Conservation (phyloP, 2,329 filamentous ascomycete species). For the Apiospora hydei region DNA sequence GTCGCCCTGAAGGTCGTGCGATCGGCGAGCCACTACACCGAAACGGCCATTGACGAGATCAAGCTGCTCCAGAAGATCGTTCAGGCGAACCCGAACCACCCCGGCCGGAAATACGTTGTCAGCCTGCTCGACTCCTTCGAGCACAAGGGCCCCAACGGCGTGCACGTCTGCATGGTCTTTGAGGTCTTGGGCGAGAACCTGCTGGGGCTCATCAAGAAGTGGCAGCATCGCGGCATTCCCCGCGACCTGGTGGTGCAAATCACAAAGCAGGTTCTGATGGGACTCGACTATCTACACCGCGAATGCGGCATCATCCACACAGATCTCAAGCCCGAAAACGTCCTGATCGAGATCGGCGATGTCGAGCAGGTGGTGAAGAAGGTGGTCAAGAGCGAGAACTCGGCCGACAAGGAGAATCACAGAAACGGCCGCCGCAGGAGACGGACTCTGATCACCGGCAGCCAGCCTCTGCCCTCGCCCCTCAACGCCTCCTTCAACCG, state of each 20-base stretch:
- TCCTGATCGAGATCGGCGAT: slow-evolving; percentile 97
- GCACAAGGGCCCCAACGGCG: slow-evolving; percentile 94
- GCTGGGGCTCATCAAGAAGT: slow-evolving; percentile 93
- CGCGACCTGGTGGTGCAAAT: slow-evolving; percentile 98
- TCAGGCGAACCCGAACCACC: slow-evolving; percentile 91
- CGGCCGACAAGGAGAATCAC: slow-evolving; percentile 80
- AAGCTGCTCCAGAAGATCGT: slow-evolving; percentile 98
- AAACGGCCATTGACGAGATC: slow-evolving; percentile 98
- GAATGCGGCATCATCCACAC: slow-evolving; percentile 99
- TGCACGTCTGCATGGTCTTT: slow-evolving; percentile 99
- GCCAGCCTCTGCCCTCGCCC: slow-evolving; percentile 92
- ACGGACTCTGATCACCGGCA: slow-evolving; percentile 94
- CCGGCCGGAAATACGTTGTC: slow-evolving; percentile 93
- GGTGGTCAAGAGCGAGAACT: slow-evolving; percentile 82
- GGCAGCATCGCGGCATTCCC: slow-evolving; percentile 97
- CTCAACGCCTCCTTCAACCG: slow-evolving; percentile 91
- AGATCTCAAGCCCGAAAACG: slow-evolving; percentile 96
- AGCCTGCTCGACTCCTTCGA: slow-evolving; percentile 96
- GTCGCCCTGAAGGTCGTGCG: slow-evolving; percentile 98
- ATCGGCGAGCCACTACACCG: slow-evolving; percentile 97
- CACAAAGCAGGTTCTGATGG: slow-evolving; percentile 95
- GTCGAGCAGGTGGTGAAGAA: slow-evolving; percentile 98
- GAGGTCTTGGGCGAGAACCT: slow-evolving; percentile 97
- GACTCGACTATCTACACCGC: slow-evolving; percentile 93
- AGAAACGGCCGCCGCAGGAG: slow-evolving; percentile 89